Evolutionary conservation across 805 yeast genomes (phyloP), one percentile per base, ranked within the genome.

Genomic region (Ogataea corticis): DNA sequence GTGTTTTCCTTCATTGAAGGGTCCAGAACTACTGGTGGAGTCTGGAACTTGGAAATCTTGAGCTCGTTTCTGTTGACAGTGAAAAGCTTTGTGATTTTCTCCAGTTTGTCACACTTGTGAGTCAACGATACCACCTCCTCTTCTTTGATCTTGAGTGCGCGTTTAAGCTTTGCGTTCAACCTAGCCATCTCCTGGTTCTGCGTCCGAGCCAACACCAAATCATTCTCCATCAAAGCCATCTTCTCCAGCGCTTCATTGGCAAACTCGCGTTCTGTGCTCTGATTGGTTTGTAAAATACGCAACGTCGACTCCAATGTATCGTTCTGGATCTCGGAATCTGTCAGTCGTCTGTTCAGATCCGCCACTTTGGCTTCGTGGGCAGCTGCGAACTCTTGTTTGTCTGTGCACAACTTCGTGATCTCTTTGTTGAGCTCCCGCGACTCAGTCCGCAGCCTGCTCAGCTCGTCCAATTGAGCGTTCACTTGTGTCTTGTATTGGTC

Each of bases 151-250:
- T 29, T 35, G 19, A 50, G 21, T 13, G 16, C 17, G 4, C 40
- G 32, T 12, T 17, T 14, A 13, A 37, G 15, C 32, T 28, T 37
- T 25, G 18, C 16, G 10, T 37, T 37, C 34, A 37, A 13, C 29
- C 38, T 39, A 27, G 27, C n/a, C 2, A 36, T 34, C 16, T 46
- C 35, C 27, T 34, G 39, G 4, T 16, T 15, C 15, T 41, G 50
- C 4, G 42, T 23, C 27, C 31, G 35, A 23, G 33, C 25, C 14
- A 40, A n/a, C 5, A 30, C 33, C 33, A 40, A 43, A 23, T 61
- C 62, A 41, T 51, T 51, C 42, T 62, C 66, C 33, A 58, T 38
- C 15, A 49, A 28, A 3, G 66, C 63, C 29, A 58, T 33, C 25
- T 38, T 45, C 42, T 63, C 67, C 7, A 62, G 31, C 23, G 46